These are phyloP conservation scores for Fusarium begoniae DNA, from an alignment of 2,329 filamentous ascomycete genomes.

Conservation along the genomic window DNA sequence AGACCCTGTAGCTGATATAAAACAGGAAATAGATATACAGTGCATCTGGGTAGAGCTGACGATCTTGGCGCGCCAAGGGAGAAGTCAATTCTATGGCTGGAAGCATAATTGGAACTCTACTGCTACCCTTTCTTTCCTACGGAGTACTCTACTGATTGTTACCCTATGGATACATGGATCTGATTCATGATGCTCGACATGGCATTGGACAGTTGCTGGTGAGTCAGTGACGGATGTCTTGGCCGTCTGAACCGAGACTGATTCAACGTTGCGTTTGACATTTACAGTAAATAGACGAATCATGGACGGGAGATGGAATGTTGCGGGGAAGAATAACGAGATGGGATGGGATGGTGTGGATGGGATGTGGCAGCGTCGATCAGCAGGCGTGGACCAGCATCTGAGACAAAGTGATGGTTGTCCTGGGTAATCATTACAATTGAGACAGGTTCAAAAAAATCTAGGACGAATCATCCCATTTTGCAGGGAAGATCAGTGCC, in stretches of 20 bases:
- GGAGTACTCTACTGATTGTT: neutral
- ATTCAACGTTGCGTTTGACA: constrained; percentile 24
- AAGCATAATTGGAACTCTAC: neutral
- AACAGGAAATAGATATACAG: constrained; percentile 13
- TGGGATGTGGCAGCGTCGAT: constrained; percentile 6
- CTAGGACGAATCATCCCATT: neutral
- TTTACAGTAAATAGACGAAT: neutral
- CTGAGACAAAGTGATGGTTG: constrained; percentile 12
- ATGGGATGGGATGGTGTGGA: constrained; percentile 6
- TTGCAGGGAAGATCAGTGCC: neutral
- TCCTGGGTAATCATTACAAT: neutral
- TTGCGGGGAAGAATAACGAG: constrained; percentile 9
- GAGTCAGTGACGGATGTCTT: constrained; percentile 1
- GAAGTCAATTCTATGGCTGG: constrained; percentile 5
- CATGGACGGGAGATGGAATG: neutral
- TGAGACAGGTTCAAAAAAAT: neutral
- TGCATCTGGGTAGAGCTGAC: constrained; percentile 2
- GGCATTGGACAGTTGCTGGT: neutral
- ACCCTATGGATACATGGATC: neutral
- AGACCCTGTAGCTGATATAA: neutral
- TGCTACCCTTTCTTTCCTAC: neutral
- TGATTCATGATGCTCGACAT: neutral
- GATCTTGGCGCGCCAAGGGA: constrained; percentile 23
- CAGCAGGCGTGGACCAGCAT: constrained; percentile 2
- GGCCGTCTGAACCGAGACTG: constrained; percentile 1